Evolutionary conservation across 2,329 filamentous ascomycete species (phyloP).

Genomic region (Colletotrichum orchidophilum): DNA sequence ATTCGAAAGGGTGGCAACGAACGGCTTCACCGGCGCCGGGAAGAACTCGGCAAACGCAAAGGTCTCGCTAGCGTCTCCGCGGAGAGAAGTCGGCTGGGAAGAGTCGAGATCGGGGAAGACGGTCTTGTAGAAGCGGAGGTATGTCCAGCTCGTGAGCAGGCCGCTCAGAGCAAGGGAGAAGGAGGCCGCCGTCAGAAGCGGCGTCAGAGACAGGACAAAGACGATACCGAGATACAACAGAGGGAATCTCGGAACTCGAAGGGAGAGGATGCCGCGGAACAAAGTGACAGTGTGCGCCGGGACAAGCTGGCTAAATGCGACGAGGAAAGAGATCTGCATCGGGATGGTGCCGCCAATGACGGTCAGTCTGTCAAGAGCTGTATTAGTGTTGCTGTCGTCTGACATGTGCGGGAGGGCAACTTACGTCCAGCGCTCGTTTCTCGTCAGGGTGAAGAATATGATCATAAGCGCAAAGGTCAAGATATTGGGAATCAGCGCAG

Average conservation of each 20-base stretch:
- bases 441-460: slow-evolving; percentile 75
- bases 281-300: slow-evolving; percentile 97
- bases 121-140: slow-evolving; percentile 92
- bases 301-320: slow-evolving; percentile 96
- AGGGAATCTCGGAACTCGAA: slow-evolving; percentile 80
- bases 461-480: slow-evolving; percentile 79
- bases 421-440: slow-evolving; percentile 75
- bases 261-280: slow-evolving; percentile 86
- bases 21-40: slow-evolving; percentile 82
- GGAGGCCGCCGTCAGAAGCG: slow-evolving; percentile 73
- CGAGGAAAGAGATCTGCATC: slow-evolving; percentile 91
- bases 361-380: slow-evolving; percentile 67
- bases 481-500: slow-evolving; percentile 82
- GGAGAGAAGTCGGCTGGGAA: slow-evolving; percentile 70
- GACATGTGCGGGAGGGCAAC: slow-evolving; percentile 42
- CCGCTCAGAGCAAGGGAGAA: slow-evolving; percentile 83
- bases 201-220: slow-evolving; percentile 69
- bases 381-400: slow-evolving; percentile 28
- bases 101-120: slow-evolving; percentile 75
- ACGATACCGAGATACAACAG: slow-evolving; percentile 80
- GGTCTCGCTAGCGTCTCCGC: slow-evolving; percentile 93
- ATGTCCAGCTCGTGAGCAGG: slow-evolving; percentile 91
- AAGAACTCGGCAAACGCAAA: slow-evolving; percentile 98
- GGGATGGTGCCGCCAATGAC: slow-evolving; percentile 90
- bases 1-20: slow-evolving; percentile 78